phyloP scores from a whole-genome alignment of 2,329 filamentous ascomycete genomes.

The Stagonosporopsis chrysanthemi region DNA sequence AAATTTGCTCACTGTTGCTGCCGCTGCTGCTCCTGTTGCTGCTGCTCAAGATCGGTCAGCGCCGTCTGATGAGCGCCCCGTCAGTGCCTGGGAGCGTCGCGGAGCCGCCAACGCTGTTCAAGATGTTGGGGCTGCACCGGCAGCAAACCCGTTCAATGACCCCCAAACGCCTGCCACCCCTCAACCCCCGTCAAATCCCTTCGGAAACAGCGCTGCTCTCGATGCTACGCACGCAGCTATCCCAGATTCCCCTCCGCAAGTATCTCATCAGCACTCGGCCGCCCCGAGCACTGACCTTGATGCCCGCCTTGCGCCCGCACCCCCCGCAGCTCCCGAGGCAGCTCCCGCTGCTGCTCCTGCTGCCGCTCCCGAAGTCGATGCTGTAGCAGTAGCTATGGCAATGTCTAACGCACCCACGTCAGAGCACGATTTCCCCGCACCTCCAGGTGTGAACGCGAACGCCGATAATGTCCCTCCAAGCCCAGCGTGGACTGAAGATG shows the following conservation, averaged over 20 bases:
- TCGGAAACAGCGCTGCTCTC: constrained; percentile 48
- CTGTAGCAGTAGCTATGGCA: constrained; percentile 45
- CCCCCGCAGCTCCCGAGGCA: background rate
- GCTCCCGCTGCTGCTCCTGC: background rate
- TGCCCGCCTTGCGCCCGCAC: constrained; percentile 18
- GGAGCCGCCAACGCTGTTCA: constrained; percentile 52
- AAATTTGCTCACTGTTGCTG: constrained; percentile 44
- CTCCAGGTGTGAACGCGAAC: constrained; percentile 61
- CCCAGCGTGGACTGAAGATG: constrained; percentile 68
- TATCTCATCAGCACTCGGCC: constrained; percentile 32
- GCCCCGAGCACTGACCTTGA: constrained; percentile 39
- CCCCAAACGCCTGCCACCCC: constrained; percentile 41
- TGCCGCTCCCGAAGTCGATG: constrained; percentile 48
- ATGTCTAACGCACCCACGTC: constrained; percentile 40
- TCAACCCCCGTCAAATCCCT: constrained; percentile 64
- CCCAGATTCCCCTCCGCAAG: constrained; percentile 36
- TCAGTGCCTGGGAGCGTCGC: constrained; percentile 51
- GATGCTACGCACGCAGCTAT: constrained; percentile 43
- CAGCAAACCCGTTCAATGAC: constrained; percentile 73
- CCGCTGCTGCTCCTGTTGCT: constrained; percentile 36
- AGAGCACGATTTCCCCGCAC: constrained; percentile 26
- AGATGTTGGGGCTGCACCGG: constrained; percentile 46
- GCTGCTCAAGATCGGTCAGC: constrained; percentile 25
- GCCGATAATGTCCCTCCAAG: constrained; percentile 56
- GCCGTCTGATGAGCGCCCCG: constrained; percentile 26